These are phyloP conservation scores for Fusarium sp. DNA, from an alignment of 2,329 filamentous ascomycete species.

Conservation along the genomic window DNA sequence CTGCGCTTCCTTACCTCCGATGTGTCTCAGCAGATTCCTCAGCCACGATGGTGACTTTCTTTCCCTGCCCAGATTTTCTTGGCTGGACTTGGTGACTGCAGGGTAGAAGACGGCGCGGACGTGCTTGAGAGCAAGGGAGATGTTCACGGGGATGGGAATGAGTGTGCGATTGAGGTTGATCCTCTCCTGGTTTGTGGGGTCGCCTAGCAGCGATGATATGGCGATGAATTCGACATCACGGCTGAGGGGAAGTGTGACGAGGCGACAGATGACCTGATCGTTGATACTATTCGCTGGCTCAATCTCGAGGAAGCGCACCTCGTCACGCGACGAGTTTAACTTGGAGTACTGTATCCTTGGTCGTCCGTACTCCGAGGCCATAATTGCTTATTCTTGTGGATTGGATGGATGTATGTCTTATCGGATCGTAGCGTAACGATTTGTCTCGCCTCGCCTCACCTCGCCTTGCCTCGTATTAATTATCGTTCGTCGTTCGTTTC, in stretches of 20 bases:
- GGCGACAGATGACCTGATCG: conserved; percentile 51
- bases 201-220: conserved; percentile 50
- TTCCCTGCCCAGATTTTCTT: conserved; percentile 30
- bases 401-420: not conserved
- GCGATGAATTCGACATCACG: conserved; percentile 47
- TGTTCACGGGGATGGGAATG: conserved; percentile 47
- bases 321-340: conserved; percentile 32
- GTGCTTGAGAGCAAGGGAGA: conserved; percentile 50
- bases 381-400: conserved; percentile 10
- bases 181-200: conserved; percentile 47
- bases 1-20: conserved; percentile 29
- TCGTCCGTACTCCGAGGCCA: conserved; percentile 16
- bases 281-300: conserved; percentile 45
- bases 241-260: conserved; percentile 49
- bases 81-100: conserved; percentile 39
- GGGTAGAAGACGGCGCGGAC: conserved; percentile 52
- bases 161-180: conserved; percentile 48
- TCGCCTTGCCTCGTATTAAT: conserved; percentile 1
- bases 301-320: conserved; percentile 53
- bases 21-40: conserved; percentile 23
- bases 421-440: not conserved
- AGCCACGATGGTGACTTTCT: conserved; percentile 29
- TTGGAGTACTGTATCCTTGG: conserved; percentile 33
- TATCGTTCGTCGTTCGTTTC: not conserved
- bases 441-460: not conserved